Evolutionary conservation across 495 filamentous ascomycete genomes (phyloP), one percentile per base, ranked within the genome.

Genomic region (Daldinia grandis): DNA sequence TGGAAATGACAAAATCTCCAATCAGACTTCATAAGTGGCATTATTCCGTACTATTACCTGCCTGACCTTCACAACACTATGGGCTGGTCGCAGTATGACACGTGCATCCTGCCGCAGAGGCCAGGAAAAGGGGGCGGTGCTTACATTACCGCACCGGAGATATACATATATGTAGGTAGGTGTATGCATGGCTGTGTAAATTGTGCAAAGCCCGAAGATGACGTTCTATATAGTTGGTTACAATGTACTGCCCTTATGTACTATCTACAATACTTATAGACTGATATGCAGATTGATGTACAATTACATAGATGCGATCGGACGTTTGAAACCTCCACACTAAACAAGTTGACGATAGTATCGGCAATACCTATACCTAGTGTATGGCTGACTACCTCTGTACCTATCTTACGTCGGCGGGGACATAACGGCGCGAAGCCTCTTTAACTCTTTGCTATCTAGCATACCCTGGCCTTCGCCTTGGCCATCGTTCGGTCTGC

Each of bases 51-150:
- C 49, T 38, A 28, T 38, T 21, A 44, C 37, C 21, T 35, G 24
- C 47, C 28, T 56, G 12, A n/a, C 49, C 15, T 25, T 40, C 58
- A 70, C 51, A 31, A 56, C 35, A 59, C 49, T 56, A 64, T 56
- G 58, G 51, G 38, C 33, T 53, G 58, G 24, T 49, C 31, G 54
- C 55, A 51, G 60, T 59, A 59, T 69, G 67, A 69, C 67, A 69
- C 55, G 66, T 62, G 60, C 51, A 63, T 62, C 17, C 21, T 56
- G 24, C 31, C 62, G 68, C 54, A 66, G 57, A 47, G 17, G 19
- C 21, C 8, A 28, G 58, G 47, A 58, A 64, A 58, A 62, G 62
- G 57, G 69, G 70, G 64, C 70, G 62, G 70, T 68, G 70, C 70
- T 25, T 64, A 61, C 49, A 33, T 56, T 56, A 53, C 27, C 24